These are phyloP conservation scores for Penicillium sp. DNA, from an alignment of 2,329 filamentous ascomycete genomes.

Conservation along the genomic window DNA sequence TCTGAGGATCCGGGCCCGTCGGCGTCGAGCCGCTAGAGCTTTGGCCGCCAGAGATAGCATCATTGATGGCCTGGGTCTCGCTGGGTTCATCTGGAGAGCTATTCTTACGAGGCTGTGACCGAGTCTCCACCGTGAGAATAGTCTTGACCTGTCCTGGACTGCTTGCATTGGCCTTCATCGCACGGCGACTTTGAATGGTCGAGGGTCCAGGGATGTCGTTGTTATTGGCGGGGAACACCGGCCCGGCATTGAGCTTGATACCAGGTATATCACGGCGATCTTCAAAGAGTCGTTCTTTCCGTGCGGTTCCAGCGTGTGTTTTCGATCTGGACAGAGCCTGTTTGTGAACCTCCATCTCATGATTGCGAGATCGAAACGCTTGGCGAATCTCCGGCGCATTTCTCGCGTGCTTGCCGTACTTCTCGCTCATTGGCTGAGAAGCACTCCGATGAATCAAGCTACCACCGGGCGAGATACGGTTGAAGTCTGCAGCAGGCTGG, in stretches of 20 bases:
- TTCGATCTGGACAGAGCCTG: slow-evolving; percentile 10
- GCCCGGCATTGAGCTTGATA: slow-evolving; percentile 11
- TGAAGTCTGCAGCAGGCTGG: slow-evolving; percentile 25
- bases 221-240: slow-evolving; percentile 5
- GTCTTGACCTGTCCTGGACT: slow-evolving; percentile 26
- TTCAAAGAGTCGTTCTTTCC: slow-evolving; percentile 4
- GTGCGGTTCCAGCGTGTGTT: slow-evolving; percentile 1
- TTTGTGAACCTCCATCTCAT: slow-evolving; percentile 5
- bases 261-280: slow-evolving; percentile 15
- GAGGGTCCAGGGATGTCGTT: slow-evolving; percentile 12
- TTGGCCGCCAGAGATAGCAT: slow-evolving; percentile 6
- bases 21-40: slow-evolving; percentile 23
- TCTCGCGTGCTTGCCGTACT: slow-evolving; percentile 22
- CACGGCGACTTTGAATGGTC: slow-evolving; percentile 39
- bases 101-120: slow-evolving; percentile 10
- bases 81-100: slow-evolving; percentile 10
- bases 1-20: slow-evolving; percentile 26
- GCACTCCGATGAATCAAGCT: slow-evolving; percentile 27
- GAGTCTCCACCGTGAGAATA: slow-evolving; percentile 29
- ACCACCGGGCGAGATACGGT: slow-evolving; percentile 26
- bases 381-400: slow-evolving; percentile 34
- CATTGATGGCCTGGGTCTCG: slow-evolving; percentile 13
- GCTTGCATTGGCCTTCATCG: slow-evolving; percentile 28
- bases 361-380: slow-evolving; percentile 35
- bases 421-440: slow-evolving; percentile 35